Evolutionary conservation across 345 rosid species (phyloP).

Genomic region (rapeseed (Brassica napus)): Da-Ae NC_063434.1:7216501-7217000

Average conservation of each 20-base stretch:
- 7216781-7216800: not conserved
- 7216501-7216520: constrained; percentile 85
- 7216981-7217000: constrained; percentile 41
- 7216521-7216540: constrained; percentile 49
- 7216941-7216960: constrained; percentile 11
- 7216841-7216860: not conserved
- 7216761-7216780: not conserved
- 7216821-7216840: not conserved
- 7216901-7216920: constrained; percentile 25
- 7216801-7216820: not conserved
- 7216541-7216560: constrained; percentile 36
- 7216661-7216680: constrained; percentile 48
- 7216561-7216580: constrained; percentile 42
- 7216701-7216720: constrained; percentile 29
- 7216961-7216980: constrained; percentile 28
- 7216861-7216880: not conserved
- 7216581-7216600: constrained; percentile 43
- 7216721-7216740: not conserved
- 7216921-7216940: not conserved
- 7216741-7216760: not conserved
- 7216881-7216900: not conserved
- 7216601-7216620: constrained; percentile 34
- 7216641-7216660: constrained; percentile 39
- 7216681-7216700: constrained; percentile 66
- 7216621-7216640: constrained; percentile 39